Conservation (phyloP, 306 rosid genomes). For the Cotoneaster glaucophyllus region DNA sequence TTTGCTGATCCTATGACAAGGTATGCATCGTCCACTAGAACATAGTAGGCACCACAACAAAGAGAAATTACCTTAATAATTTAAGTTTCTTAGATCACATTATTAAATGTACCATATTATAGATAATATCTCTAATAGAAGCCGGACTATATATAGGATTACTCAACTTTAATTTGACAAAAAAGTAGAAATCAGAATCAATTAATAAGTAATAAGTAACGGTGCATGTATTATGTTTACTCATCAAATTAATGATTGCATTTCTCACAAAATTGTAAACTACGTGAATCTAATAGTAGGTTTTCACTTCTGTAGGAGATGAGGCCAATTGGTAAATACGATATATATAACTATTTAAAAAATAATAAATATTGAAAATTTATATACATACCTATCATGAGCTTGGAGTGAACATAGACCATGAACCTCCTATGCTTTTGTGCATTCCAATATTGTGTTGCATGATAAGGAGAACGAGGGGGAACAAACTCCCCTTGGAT, state of each 20-base stretch:
- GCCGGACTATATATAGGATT: not conserved
- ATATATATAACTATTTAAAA: not conserved
- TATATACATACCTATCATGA: slow-evolving; percentile 72
- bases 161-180: not conserved
- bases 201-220: not conserved
- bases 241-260: not conserved
- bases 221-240: not conserved
- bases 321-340: not conserved
- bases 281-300: not conserved
- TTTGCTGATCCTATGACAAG: slow-evolving; percentile 89
- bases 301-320: not conserved
- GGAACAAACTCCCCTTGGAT: slow-evolving; percentile 55
- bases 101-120: not conserved
- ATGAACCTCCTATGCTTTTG: slow-evolving; percentile 85
- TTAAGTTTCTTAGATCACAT: not conserved
- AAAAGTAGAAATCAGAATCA: not conserved
- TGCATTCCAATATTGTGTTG: slow-evolving; percentile 73
- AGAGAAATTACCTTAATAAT: not conserved
- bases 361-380: not conserved
- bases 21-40: slow-evolving; percentile 82
- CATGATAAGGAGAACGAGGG: slow-evolving; percentile 56
- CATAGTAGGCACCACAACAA: not conserved
- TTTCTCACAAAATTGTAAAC: not conserved
- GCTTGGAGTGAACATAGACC: slow-evolving; percentile 95
- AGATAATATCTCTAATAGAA: too few species aligned